Evolutionary conservation across 2,329 filamentous ascomycete species (phyloP).

Genomic region (Botrytis porri): DNA sequence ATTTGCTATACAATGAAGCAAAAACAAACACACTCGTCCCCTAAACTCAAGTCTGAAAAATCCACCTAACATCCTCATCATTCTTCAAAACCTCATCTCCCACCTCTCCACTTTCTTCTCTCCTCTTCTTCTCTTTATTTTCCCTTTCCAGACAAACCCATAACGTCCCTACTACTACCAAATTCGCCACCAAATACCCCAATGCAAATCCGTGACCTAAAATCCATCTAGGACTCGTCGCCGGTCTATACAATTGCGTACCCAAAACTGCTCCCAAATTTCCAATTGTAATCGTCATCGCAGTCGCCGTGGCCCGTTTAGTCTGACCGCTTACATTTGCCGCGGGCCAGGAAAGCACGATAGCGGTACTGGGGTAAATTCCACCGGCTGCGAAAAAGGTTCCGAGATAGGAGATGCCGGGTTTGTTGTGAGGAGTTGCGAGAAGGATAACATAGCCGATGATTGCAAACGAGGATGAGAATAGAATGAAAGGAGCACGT

Average conservation of each 20-base stretch:
- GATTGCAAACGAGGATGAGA: constrained; percentile 52
- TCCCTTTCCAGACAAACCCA: constrained; percentile 55
- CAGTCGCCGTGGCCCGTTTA: constrained; percentile 65
- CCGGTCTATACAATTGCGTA: constrained; percentile 64
- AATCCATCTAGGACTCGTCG: constrained; percentile 59
- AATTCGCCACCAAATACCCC: constrained; percentile 59
- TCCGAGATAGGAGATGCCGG: constrained; percentile 58
- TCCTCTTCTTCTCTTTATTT: constrained; percentile 51
- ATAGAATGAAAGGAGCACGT: constrained; percentile 63
- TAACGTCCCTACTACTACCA: constrained; percentile 50
- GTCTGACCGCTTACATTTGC: constrained; percentile 71
- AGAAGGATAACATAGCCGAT: constrained; percentile 63
- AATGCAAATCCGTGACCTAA: constrained; percentile 66
- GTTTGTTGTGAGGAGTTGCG: constrained; percentile 41
- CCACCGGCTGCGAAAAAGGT: constrained; percentile 63
- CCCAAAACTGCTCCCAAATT: constrained; percentile 67
- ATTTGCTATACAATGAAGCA: too few species aligned
- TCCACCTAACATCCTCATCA: constrained; percentile 62
- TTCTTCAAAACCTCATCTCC: constrained; percentile 52
- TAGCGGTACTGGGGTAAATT: constrained; percentile 63
- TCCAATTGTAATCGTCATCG: constrained; percentile 69
- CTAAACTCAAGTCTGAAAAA: constrained; percentile 49
- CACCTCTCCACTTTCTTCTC: constrained; percentile 48
- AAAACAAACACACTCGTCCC: neutral
- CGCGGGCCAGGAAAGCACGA: constrained; percentile 66